Percentiles rank a stretch among this genome's conserved stretches.
These are phyloP conservation scores for Melanogaster broomeanus DNA, from an alignment of 768 basidiomycete genomes.

Conservation along the genomic window DNA sequence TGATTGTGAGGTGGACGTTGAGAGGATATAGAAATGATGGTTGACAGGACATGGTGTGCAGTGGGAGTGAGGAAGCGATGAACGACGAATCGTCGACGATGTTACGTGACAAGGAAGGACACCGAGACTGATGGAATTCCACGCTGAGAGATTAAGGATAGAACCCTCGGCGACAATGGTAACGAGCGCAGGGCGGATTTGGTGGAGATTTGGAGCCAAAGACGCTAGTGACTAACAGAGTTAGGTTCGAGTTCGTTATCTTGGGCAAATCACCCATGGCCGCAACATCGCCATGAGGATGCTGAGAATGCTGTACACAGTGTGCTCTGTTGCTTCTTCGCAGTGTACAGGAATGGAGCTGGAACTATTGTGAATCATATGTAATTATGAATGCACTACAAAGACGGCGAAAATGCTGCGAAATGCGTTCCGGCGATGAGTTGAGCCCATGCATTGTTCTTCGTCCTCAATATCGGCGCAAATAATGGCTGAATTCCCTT, in stretches of 20 bases:
- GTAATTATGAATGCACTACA: background rate
- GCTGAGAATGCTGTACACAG: background rate
- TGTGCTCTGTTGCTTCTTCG: background rate
- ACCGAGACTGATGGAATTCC: conserved; percentile 7
- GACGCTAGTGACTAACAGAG: conserved; percentile 3
- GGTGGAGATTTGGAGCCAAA: conserved; percentile 16
- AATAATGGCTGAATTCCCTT: conserved; percentile 1
- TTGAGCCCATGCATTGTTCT: background rate
- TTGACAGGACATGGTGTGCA: conserved; percentile 2
- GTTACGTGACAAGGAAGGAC: background rate
- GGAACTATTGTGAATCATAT: background rate
- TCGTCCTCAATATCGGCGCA: background rate
- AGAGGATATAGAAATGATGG: conserved; percentile 6
- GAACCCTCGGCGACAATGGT: conserved; percentile 6
- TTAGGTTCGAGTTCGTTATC: conserved; percentile 1
- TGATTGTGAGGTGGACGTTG: background rate
- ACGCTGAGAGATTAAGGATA: conserved; percentile 1
- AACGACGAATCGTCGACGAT: background rate
- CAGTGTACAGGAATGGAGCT: background rate
- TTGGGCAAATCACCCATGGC: conserved; percentile 1
- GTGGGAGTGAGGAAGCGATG: conserved; percentile 15
- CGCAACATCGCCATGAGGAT: background rate
- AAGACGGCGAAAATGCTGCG: background rate
- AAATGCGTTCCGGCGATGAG: background rate
- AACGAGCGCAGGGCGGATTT: conserved; percentile 12